Conservation (phyloP, 192 early-diverging fungal genomes). For the Backusella morwellensis region DNA sequence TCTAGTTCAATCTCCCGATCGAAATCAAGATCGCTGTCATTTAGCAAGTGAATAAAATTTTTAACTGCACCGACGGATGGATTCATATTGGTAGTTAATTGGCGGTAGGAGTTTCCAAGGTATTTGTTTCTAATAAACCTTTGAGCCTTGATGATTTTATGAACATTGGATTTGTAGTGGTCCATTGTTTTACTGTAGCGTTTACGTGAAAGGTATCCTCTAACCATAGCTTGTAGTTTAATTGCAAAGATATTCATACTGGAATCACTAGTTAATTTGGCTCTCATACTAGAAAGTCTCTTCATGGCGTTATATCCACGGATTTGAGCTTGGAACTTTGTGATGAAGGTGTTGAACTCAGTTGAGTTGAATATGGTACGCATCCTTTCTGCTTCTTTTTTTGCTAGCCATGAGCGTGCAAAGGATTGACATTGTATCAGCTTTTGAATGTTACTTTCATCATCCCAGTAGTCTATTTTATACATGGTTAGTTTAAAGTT, state of each 20-base stretch:
- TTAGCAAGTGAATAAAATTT: conserved; percentile 84
- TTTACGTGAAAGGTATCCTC: background rate
- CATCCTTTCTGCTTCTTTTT: conserved; percentile 17
- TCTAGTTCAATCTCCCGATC: conserved; percentile 88
- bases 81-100: conserved; percentile 54
- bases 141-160: conserved; percentile 65
- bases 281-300: background rate
- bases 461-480: conserved; percentile 23
- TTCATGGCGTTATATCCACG: background rate
- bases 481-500: background rate
- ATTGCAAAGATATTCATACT: conserved; percentile 45
- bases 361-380: background rate
- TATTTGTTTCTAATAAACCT: conserved; percentile 19
- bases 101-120: conserved; percentile 15
- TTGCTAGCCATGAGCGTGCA: background rate
- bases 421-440: conserved; percentile 22
- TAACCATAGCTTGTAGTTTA: background rate
- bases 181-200: conserved; percentile 43
- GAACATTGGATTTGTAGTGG: conserved; percentile 59
- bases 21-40: conserved; percentile 89
- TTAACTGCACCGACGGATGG: conserved; percentile 84
- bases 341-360: background rate
- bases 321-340: background rate
- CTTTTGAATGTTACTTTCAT: background rate
- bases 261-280: background rate